Evolutionary conservation across 176 grass and related monocot genomes (phyloP).

Genomic region (Chrysopogon serrulatus): DNA sequence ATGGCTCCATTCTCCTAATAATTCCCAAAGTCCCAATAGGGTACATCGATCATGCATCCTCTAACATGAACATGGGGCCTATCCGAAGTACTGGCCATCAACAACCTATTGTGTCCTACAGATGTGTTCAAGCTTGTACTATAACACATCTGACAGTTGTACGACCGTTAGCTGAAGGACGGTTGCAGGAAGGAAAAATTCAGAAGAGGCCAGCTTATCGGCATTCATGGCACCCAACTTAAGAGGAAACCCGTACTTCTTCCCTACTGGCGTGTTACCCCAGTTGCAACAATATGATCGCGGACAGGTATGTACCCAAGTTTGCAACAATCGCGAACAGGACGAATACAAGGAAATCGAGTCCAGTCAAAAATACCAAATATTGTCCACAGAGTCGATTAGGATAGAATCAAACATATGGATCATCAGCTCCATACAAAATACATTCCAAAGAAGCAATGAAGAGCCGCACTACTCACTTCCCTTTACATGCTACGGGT

Average conservation of each 20-base stretch:
- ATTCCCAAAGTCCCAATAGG: neutral
- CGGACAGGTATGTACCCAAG: neutral
- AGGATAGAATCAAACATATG: neutral
- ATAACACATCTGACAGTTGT: neutral
- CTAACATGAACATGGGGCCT: neutral
- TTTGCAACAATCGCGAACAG: neutral
- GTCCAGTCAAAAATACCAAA: neutral
- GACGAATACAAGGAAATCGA: neutral
- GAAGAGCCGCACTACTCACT: neutral
- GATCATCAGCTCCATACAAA: neutral
- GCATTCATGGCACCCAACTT: neutral
- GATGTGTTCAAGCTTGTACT: neutral
- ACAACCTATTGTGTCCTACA: neutral
- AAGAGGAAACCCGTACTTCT: neutral
- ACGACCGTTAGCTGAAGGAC: neutral
- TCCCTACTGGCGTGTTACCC: neutral
- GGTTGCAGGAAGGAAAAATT: neutral
- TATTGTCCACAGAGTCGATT: neutral
- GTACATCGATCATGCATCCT: neutral
- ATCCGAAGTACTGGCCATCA: neutral
- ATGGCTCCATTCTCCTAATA: neutral
- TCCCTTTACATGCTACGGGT: slow-evolving; percentile 29
- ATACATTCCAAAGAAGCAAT: slow-evolving; percentile 12
- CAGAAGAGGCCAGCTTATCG: neutral
- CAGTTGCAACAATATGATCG: neutral